Evolutionary conservation across 257 asterid genomes (phyloP).

Genomic region (Cruciata laevipes): DNA sequence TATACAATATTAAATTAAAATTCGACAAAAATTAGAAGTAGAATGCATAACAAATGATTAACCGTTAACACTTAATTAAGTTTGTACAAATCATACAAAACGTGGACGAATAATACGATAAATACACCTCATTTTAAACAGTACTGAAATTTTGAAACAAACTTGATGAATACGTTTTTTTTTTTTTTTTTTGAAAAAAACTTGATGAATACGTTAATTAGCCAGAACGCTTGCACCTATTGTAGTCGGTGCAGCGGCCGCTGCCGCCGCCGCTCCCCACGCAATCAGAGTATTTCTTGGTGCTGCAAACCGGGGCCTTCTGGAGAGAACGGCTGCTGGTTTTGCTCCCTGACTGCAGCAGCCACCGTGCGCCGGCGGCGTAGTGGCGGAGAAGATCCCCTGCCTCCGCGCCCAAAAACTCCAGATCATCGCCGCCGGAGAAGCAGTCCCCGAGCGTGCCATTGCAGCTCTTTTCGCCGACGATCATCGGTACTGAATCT

Average conservation of each 20-base stretch:
- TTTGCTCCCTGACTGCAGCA: neutral
- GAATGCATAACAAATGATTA: too few species aligned
- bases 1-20: too few species aligned
- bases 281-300: neutral
- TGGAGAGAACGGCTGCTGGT: neutral
- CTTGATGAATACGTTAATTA: neutral
- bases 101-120: too few species aligned
- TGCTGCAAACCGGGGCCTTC: neutral
- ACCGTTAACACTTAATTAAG: too few species aligned
- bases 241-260: slow-evolving; percentile 7
- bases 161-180: too few species aligned
- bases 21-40: too few species aligned
- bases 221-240: slow-evolving; percentile 7
- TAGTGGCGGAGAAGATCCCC: neutral
- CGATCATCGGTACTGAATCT: neutral
- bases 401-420: neutral
- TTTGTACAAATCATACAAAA: too few species aligned
- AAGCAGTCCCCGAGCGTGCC: neutral
- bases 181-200: too few species aligned
- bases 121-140: too few species aligned
- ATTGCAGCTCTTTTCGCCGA: neutral
- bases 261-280: neutral
- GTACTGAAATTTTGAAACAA: too few species aligned
- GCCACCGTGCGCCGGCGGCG: neutral
- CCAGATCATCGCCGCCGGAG: neutral